Percentiles rank a stretch among this genome's conserved stretches.
Conservation (phyloP, 2,329 filamentous ascomycete species). For the Colletotrichum sojae region DNA sequence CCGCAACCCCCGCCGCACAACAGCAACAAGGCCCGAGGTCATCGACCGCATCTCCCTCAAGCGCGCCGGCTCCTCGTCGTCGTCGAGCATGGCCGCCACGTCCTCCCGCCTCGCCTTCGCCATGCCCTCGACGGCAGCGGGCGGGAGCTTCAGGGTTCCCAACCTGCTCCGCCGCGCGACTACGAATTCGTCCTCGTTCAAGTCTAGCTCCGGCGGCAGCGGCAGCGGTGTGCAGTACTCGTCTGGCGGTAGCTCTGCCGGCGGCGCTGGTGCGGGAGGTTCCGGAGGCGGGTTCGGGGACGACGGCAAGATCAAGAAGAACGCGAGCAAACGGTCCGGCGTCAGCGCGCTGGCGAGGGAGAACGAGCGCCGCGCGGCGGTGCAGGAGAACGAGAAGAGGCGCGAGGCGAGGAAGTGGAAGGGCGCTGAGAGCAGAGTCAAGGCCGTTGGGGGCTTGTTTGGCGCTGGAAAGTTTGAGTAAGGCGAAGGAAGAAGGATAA, state of each 20-base stretch:
- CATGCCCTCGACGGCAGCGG: slow-evolving; percentile 51
- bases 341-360: slow-evolving; percentile 73
- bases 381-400: slow-evolving; percentile 70
- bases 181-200: slow-evolving; percentile 70
- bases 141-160: slow-evolving; percentile 75
- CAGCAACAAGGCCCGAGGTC: slow-evolving; percentile 58
- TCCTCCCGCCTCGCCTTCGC: slow-evolving; percentile 69
- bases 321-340: slow-evolving; percentile 71
- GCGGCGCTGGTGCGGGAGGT: slow-evolving; percentile 15
- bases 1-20: slow-evolving; percentile 52
- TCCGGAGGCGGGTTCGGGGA: slow-evolving; percentile 52
- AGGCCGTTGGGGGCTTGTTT: slow-evolving; percentile 71
- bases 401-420: slow-evolving; percentile 71
- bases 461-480: slow-evolving; percentile 69
- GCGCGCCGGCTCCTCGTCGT: slow-evolving; percentile 60
- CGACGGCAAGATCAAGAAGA: slow-evolving; percentile 72
- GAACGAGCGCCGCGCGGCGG: slow-evolving; percentile 67
- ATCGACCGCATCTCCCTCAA: slow-evolving; percentile 83
- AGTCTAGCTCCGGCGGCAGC: slow-evolving; percentile 47
- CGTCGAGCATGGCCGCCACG: slow-evolving; percentile 51
- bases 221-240: not conserved
- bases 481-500: not conserved
- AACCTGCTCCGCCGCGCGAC: slow-evolving; percentile 81
- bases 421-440: slow-evolving; percentile 69
- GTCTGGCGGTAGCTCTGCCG: not conserved